Evolutionary conservation across 179 eudicot genomes (phyloP).

Genomic region (Spergularia azorica): DNA sequence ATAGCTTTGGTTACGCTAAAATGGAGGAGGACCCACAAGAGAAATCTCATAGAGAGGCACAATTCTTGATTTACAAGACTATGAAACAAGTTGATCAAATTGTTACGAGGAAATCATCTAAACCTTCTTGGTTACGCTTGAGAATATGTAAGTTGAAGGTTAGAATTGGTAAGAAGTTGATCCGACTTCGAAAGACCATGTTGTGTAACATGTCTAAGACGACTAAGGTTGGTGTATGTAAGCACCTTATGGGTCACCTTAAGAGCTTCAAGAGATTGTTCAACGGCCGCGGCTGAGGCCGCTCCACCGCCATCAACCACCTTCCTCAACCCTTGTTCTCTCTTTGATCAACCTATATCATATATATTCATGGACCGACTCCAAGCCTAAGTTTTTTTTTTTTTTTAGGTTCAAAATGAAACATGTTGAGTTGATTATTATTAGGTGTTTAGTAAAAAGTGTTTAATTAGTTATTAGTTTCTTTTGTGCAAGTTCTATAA

Average conservation of each 20-base stretch:
- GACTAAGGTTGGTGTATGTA: constrained; percentile 35
- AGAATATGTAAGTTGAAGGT: constrained; percentile 62
- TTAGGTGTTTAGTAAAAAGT: neutral
- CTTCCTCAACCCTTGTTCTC: constrained; percentile 40
- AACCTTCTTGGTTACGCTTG: constrained; percentile 47
- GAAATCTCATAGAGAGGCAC: constrained; percentile 50
- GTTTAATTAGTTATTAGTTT: constrained; percentile 8
- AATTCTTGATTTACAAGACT: constrained; percentile 69
- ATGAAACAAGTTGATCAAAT: constrained; percentile 51
- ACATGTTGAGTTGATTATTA: constrained; percentile 8
- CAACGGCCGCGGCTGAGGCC: constrained; percentile 17
- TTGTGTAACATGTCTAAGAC: constrained; percentile 29
- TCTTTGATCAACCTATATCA: constrained; percentile 5
- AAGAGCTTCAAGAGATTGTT: constrained; percentile 52
- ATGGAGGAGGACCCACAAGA: constrained; percentile 69
- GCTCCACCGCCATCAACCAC: constrained; percentile 21
- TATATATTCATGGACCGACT: neutral
- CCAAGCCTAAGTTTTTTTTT: neutral
- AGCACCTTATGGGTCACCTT: constrained; percentile 39
- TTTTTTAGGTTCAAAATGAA: neutral
- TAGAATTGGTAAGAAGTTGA: constrained; percentile 67
- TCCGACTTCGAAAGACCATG: constrained; percentile 55
- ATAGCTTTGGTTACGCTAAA: constrained; percentile 48
- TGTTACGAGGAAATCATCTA: constrained; percentile 19
- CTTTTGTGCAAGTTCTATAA: neutral